Conservation (phyloP, 2,329 filamentous ascomycete species). For the Emergomyces orientalis region DNA sequence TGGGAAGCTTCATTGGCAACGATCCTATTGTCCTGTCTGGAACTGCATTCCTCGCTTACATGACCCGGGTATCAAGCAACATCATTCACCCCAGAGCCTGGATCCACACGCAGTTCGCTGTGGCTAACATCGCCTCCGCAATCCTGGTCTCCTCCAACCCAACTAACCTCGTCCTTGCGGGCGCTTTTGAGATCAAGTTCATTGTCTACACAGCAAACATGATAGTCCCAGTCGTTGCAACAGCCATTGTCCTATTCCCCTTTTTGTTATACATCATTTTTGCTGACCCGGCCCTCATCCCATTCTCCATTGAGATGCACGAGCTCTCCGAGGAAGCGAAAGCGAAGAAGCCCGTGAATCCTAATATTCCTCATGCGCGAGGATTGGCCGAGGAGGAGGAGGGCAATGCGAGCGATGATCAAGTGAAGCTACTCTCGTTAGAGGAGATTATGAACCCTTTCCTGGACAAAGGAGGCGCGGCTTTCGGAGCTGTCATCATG, state of each 20-base stretch:
- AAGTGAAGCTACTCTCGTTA: conserved; percentile 50
- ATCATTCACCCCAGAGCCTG: conserved; percentile 62
- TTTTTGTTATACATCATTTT: conserved; percentile 64
- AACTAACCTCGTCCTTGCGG: conserved; percentile 64
- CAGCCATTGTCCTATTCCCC: conserved; percentile 58
- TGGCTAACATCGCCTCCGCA: conserved; percentile 65
- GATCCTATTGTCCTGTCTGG: conserved; percentile 67
- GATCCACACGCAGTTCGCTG: conserved; percentile 62
- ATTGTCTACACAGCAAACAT: conserved; percentile 68
- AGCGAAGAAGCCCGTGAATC: conserved; percentile 54
- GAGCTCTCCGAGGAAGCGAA: conserved; percentile 52
- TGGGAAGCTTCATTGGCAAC: conserved; percentile 63
- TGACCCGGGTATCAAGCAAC: conserved; percentile 65
- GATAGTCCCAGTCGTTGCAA: conserved; percentile 62
- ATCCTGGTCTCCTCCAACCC: conserved; percentile 71
- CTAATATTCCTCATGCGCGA: conserved; percentile 59
- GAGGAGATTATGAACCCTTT: conserved; percentile 70
- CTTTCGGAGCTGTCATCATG: conserved; percentile 58
- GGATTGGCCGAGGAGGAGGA: conserved; percentile 48
- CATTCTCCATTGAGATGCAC: conserved; percentile 57
- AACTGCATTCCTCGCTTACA: conserved; percentile 65
- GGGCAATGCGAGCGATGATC: conserved; percentile 39
- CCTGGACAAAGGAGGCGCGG: conserved; percentile 56
- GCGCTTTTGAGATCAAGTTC: conserved; percentile 63
- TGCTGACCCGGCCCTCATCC: conserved; percentile 53